Base-by-base conservation (phyloP, 495 filamentous ascomycete genomes). In the Oidiodendron maius region DNA sequence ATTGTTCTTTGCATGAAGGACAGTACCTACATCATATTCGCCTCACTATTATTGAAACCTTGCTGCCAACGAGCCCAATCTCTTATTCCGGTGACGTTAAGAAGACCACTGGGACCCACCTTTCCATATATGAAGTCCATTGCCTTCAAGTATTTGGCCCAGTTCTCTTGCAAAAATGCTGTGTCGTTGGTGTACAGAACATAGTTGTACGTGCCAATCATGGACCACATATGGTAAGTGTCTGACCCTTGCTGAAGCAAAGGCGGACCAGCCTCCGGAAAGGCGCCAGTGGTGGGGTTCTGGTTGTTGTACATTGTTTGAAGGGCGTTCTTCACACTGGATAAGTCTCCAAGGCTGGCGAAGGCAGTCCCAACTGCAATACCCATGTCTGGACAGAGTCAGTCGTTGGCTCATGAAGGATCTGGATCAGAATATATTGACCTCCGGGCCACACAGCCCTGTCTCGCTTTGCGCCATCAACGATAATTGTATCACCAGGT, bases 211-310 rank as follows among this genome's bases (percentile, higher is more conserved):
- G 74, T 81, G 22, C 80, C 78, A 38, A 82, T 75, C 72, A 83
- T 77, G 4, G 75, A 70, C 76, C 75, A 80, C 73, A 82, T 79
- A 53, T 83, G 80, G 58, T 83, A 83, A n/a, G 78, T 81, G 51
- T 80, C 80, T 41, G 72, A 75, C 15, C 71, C 65, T 40, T 69
- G 70, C 40, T 79, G 75, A n/a, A 76, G 67, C 38, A 83, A 61
- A n/a, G 78, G 78, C 22, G 78, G 78, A 0, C 81, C 79, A 20
- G 78, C 76, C 39, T 54, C 51, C 9, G 56, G 56, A 40, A 58
- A 55, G 2, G 47, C 56, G 2, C 56, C 56, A 11, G 47, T 54
- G 1, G 51, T 50, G n/a, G 46, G 40, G 21, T 57, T 53, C 55
- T 57, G 12, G 32, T 73, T 66, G 48, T 77, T 60, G 55, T 80